These are phyloP conservation scores for Fusarium drepaniforme DNA, from an alignment of 2,329 filamentous ascomycete species.

Conservation along the genomic window DNA sequence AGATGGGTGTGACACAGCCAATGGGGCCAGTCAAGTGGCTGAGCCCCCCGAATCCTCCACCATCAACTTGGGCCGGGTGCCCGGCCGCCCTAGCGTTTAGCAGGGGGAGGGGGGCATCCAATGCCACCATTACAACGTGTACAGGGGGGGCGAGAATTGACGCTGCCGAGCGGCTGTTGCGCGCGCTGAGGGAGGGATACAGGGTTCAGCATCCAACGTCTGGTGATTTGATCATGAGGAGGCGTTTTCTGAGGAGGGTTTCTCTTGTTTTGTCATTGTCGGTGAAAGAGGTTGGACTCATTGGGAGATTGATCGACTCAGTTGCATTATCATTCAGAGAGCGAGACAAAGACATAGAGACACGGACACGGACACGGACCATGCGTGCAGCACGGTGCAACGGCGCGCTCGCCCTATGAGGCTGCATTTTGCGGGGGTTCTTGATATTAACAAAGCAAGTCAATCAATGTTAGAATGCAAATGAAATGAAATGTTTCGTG, in stretches of 20 bases:
- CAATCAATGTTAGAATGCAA: background rate
- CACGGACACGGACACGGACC: constrained; percentile 6
- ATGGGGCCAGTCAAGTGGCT: constrained; percentile 27
- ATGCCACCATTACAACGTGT: constrained; percentile 19
- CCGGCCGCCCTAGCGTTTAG: constrained; percentile 26
- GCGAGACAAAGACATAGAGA: background rate
- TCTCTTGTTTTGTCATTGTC: background rate
- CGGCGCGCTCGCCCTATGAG: constrained; percentile 21
- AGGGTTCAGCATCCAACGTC: constrained; percentile 12
- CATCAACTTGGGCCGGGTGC: constrained; percentile 1
- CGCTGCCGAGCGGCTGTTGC: constrained; percentile 25
- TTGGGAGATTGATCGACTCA: background rate
- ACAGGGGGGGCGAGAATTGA: constrained; percentile 22
- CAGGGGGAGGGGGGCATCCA: constrained; percentile 14
- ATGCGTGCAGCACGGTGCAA: constrained; percentile 8
- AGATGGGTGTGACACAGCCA: constrained; percentile 27
- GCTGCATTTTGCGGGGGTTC: constrained; percentile 15
- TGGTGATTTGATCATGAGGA: constrained; percentile 17
- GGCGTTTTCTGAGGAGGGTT: background rate
- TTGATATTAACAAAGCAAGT: background rate
- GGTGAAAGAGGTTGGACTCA: background rate
- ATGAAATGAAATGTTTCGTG: background rate
- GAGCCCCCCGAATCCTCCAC: constrained; percentile 12
- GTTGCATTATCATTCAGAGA: background rate
- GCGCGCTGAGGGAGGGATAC: constrained; percentile 3